These are phyloP conservation scores for Agrocybe chaxingu DNA, from an alignment of 768 basidiomycete genomes.

Conservation along the genomic window DNA sequence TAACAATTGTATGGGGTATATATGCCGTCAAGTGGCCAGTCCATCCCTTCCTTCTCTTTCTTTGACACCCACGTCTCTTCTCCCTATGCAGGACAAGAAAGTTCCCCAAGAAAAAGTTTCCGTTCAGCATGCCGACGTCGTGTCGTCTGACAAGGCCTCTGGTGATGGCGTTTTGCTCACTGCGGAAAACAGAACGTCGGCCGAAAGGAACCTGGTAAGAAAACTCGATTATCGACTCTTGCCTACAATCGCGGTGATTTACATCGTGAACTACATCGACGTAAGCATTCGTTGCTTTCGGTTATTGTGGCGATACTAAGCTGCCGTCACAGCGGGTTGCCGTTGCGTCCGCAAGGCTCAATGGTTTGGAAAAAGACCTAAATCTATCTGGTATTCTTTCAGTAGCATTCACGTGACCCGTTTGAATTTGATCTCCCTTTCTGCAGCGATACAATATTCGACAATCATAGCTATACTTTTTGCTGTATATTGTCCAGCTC, in stretches of 20 bases:
- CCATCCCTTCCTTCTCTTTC: too few species aligned
- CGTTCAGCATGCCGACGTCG: too few species aligned
- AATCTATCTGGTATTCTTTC: conserved; percentile 31
- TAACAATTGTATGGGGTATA: too few species aligned
- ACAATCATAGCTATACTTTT: conserved; percentile 10
- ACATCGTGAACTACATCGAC: conserved; percentile 63
- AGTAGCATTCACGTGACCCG: too few species aligned
- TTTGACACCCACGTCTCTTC: too few species aligned
- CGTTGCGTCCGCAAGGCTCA: conserved; percentile 41
- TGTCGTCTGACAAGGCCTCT: neutral
- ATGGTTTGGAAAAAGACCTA: conserved; percentile 44
- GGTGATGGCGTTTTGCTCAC: neutral
- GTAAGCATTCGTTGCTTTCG: conserved; percentile 24
- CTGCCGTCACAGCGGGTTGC: conserved; percentile 33
- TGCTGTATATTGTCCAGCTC: conserved; percentile 55
- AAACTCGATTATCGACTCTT: conserved; percentile 52
- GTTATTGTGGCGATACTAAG: neutral
- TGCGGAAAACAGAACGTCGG: conserved; percentile 23
- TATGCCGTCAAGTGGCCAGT: too few species aligned
- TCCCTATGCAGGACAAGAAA: too few species aligned
- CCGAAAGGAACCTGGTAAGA: conserved; percentile 41
- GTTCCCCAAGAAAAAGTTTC: too few species aligned
- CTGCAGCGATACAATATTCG: conserved; percentile 16
- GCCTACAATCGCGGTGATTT: conserved; percentile 54
- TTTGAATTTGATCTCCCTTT: neutral